A percentile compares a stretch with the other conserved stretches of the same genome.
phyloP scores from a whole-genome alignment of 495 filamentous ascomycete genomes.

The Oleoguttula mirabilis region DNA sequence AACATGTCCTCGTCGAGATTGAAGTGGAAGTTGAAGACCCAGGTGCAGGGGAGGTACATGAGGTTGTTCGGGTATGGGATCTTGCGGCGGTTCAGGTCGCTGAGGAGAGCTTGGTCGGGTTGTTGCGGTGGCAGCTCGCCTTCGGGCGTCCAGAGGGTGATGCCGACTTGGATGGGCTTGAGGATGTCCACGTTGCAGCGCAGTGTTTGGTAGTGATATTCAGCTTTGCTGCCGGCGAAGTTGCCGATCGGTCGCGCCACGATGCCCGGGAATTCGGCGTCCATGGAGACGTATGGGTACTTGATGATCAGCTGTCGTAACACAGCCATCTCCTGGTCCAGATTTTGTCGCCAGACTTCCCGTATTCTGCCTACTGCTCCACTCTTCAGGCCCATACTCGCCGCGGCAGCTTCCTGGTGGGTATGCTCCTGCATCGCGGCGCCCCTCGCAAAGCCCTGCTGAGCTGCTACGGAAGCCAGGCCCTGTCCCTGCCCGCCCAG shows the following conservation, averaged over 20 bases:
- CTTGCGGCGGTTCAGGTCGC: constrained; percentile 33
- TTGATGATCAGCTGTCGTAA: constrained; percentile 71
- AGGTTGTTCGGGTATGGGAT: constrained; percentile 38
- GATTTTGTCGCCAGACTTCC: constrained; percentile 87
- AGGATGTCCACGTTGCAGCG: constrained; percentile 94
- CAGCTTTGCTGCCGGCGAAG: constrained; percentile 74
- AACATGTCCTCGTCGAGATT: constrained; percentile 93
- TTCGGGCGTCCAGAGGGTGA: constrained; percentile 78
- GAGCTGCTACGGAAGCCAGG: constrained; percentile 76
- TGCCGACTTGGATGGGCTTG: constrained; percentile 91
- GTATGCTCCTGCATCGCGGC: constrained; percentile 60
- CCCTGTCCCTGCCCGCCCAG: constrained; percentile 63
- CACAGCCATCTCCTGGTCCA: constrained; percentile 76
- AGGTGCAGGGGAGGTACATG: constrained; percentile 68
- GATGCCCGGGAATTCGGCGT: constrained; percentile 94
- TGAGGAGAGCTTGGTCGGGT: constrained; percentile 38
- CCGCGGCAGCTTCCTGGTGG: constrained; percentile 27
- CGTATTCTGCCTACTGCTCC: constrained; percentile 51
- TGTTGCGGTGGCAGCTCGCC: constrained; percentile 70
- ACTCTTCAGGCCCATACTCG: constrained; percentile 38
- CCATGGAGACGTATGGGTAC: constrained; percentile 95
- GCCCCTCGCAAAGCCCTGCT: constrained; percentile 72
- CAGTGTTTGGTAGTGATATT: constrained; percentile 97
- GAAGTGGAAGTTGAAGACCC: constrained; percentile 99
- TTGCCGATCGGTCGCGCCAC: constrained; percentile 89